Evolutionary conservation across 1,284 basidiomycete species (phyloP).

Genomic region (Moesziomyces parantarcticus): DNA sequence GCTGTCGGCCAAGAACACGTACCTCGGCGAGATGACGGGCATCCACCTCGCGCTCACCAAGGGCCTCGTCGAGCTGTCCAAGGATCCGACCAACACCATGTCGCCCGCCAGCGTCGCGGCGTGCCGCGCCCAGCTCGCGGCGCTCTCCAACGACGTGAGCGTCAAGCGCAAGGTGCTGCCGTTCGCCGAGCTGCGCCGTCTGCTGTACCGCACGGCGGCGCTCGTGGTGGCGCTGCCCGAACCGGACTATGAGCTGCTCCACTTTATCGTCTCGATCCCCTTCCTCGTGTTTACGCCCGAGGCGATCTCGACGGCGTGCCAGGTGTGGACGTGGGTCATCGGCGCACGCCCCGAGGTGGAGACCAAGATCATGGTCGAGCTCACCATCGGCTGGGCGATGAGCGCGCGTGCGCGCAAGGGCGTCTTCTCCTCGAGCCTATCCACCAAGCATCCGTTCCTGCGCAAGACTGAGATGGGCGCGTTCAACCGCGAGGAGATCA

Average conservation of each 20-base stretch:
- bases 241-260: conserved; percentile 85
- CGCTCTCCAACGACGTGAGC: conserved; percentile 73
- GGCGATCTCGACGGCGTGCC: conserved; percentile 85
- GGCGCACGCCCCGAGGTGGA: conserved; percentile 83
- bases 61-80: conserved; percentile 74
- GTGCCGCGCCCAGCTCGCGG: conserved; percentile 78
- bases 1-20: conserved; percentile 60
- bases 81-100: conserved; percentile 74
- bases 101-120: conserved; percentile 73
- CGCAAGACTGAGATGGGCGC: conserved; percentile 89
- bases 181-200: conserved; percentile 78
- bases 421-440: conserved; percentile 69
- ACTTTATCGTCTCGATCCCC: conserved; percentile 87
- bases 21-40: conserved; percentile 81
- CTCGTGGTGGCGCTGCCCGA: conserved; percentile 53
- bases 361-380: conserved; percentile 83
- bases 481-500: conserved; percentile 85
- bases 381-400: conserved; percentile 85
- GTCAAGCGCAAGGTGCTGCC: conserved; percentile 19
- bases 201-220: conserved; percentile 86
- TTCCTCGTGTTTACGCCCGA: conserved; percentile 89
- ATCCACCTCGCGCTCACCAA: conserved; percentile 74
- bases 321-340: conserved; percentile 97
- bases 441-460: conserved; percentile 84
- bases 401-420: conserved; percentile 79